These are phyloP conservation scores for Besnoitia besnoiti DNA, from an alignment of 169 alveolate species.

Conservation along the genomic window DNA sequence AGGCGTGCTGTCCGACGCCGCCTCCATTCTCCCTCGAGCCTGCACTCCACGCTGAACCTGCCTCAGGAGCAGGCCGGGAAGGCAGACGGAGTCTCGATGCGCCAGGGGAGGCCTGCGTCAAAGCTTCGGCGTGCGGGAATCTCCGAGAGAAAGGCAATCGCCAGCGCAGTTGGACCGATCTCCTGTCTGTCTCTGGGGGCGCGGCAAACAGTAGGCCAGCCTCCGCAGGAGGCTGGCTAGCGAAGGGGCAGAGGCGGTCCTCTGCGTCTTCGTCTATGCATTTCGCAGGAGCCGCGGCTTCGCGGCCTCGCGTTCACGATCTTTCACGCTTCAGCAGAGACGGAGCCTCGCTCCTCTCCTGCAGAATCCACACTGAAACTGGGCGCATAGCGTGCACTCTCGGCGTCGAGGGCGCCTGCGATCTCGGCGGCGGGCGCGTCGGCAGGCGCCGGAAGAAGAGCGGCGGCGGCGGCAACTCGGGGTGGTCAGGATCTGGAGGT, in stretches of 20 bases:
- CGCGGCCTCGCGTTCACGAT: neutral
- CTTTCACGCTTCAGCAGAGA: neutral
- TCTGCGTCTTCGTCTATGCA: neutral
- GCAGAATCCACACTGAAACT: conserved; percentile 12
- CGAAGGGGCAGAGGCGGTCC: neutral
- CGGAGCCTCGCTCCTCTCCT: neutral
- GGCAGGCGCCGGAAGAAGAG: neutral
- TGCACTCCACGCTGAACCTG: neutral
- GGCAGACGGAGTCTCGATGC: neutral
- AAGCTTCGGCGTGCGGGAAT: neutral
- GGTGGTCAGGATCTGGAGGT: neutral
- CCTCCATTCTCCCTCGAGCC: conserved; percentile 19
- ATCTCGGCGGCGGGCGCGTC: neutral
- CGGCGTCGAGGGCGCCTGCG: neutral
- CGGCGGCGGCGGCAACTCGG: neutral
- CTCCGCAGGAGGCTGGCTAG: neutral
- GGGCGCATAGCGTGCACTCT: neutral
- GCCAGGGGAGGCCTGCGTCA: neutral
- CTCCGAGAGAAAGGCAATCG: neutral
- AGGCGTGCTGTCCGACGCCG: neutral
- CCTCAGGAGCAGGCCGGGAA: neutral
- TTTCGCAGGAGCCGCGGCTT: neutral
- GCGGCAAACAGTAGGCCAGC: neutral
- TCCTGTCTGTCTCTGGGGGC: neutral
- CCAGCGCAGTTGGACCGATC: neutral